Evolutionary conservation across 2,329 filamentous ascomycete genomes (phyloP).

Genomic region (Thielaviopsis punctulata): DNA sequence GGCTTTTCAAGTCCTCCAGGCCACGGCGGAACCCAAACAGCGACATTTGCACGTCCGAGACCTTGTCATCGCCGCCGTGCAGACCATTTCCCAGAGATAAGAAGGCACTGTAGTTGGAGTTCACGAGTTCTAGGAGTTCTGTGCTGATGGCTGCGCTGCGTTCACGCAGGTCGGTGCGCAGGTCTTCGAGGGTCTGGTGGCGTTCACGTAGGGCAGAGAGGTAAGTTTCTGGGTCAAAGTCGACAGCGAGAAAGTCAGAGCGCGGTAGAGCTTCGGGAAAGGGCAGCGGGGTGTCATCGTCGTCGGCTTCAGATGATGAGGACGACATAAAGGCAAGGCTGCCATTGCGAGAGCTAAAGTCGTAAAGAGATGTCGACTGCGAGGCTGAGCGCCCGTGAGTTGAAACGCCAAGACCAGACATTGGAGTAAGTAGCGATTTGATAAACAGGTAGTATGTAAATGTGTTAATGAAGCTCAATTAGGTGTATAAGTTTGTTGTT

Average conservation of each 20-base stretch:
- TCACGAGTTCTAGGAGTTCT: conserved; percentile 87
- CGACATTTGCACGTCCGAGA: conserved; percentile 78
- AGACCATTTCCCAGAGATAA: conserved; percentile 66
- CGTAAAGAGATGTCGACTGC: conserved; percentile 6
- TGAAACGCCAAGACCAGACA: conserved; percentile 1
- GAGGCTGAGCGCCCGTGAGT: conserved; percentile 4
- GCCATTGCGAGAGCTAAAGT: conserved; percentile 3
- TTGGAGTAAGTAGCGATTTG: not conserved
- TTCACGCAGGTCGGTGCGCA: conserved; percentile 70
- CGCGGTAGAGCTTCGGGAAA: conserved; percentile 77
- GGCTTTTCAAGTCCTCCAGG: conserved; percentile 53
- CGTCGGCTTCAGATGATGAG: conserved; percentile 19
- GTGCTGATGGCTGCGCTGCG: conserved; percentile 63
- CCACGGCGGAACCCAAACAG: conserved; percentile 73
- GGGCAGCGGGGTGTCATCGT: conserved; percentile 58
- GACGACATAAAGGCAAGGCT: conserved; percentile 6
- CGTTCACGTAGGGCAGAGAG: conserved; percentile 63
- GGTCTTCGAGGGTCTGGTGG: conserved; percentile 89
- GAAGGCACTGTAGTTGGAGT: conserved; percentile 87
- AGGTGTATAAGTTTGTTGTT: no score
- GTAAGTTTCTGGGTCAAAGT: conserved; percentile 68
- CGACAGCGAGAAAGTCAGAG: conserved; percentile 57
- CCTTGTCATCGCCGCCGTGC: conserved; percentile 73
- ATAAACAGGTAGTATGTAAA: not conserved
- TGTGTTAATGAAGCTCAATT: no score